Conservation (phyloP, 164 flowering plant genomes). For the Liquidambar formosana region DNA sequence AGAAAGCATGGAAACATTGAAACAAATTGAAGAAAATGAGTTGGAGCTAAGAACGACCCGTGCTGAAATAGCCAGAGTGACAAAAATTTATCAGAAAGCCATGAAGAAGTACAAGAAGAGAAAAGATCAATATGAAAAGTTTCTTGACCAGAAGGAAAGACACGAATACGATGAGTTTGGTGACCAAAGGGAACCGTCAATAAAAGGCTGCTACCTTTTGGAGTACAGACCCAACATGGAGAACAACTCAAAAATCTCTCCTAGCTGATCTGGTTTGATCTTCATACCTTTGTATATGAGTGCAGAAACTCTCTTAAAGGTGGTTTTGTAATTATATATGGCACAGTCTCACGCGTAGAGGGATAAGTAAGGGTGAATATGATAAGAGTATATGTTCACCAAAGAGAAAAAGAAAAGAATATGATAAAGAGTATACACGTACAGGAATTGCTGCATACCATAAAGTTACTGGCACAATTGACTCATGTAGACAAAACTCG, state of each 20-base stretch:
- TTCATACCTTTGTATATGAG: background rate
- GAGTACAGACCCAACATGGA: background rate
- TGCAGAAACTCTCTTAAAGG: no score
- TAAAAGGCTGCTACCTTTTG: conserved; percentile 2
- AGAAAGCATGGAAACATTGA: conserved; percentile 1
- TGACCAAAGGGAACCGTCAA: background rate
- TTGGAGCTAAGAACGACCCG: conserved; percentile 2
- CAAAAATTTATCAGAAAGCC: background rate
- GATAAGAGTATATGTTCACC: no score
- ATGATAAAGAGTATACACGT: no score
- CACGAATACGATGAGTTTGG: no score
- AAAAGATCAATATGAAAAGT: background rate
- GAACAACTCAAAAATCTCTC: background rate
- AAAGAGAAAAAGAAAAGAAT: no score
- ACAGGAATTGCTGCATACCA: no score
- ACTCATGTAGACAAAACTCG: no score
- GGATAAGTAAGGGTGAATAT: no score
- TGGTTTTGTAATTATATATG: no score
- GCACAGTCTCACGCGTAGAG: no score
- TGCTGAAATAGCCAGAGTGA: conserved; percentile 1
- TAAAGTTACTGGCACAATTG: no score
- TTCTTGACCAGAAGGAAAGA: conserved; percentile 9
- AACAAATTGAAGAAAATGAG: conserved; percentile 17
- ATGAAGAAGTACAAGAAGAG: conserved; percentile 21
- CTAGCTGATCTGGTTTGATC: background rate